phyloP scores from a whole-genome alignment of 2,329 filamentous ascomycete genomes.

The Penicillium occitanis region DNA sequence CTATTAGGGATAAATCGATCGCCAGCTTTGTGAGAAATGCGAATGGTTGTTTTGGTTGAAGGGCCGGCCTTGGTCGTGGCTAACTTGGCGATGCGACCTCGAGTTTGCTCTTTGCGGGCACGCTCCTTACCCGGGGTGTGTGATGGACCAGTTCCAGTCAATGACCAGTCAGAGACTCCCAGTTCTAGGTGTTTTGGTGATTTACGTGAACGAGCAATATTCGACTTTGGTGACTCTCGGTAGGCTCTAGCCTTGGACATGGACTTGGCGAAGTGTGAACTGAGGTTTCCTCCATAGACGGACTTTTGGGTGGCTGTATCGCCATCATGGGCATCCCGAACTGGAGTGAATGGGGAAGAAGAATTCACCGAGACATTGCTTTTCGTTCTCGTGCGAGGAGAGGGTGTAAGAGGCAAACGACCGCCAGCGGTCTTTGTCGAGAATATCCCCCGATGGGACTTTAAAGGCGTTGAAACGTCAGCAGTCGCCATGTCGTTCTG shows the following conservation, averaged over 20 bases:
- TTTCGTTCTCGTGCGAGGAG: slow-evolving; percentile 66
- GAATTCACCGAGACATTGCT: slow-evolving; percentile 55
- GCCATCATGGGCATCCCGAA: slow-evolving; percentile 57
- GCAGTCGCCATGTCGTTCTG: slow-evolving; percentile 70
- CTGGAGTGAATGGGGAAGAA: slow-evolving; percentile 72
- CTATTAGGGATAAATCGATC: slow-evolving; percentile 98
- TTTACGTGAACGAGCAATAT: slow-evolving; percentile 68
- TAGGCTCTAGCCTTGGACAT: slow-evolving; percentile 54
- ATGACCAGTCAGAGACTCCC: slow-evolving; percentile 86
- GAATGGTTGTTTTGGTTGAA: slow-evolving; percentile 70
- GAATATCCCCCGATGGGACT: slow-evolving; percentile 92
- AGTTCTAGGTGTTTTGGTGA: slow-evolving; percentile 87
- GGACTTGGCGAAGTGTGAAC: slow-evolving; percentile 73
- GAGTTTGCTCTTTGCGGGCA: slow-evolving; percentile 53
- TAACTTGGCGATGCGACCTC: slow-evolving; percentile 58
- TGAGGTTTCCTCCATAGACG: slow-evolving; percentile 75
- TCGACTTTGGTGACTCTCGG: slow-evolving; percentile 92
- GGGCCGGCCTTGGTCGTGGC: slow-evolving; percentile 2
- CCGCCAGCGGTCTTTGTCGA: slow-evolving; percentile 89
- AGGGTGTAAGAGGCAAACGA: slow-evolving; percentile 91
- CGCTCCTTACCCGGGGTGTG: slow-evolving; percentile 63
- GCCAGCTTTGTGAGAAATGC: slow-evolving; percentile 65
- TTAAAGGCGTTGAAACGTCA: slow-evolving; percentile 84
- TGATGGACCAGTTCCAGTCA: slow-evolving; percentile 74
- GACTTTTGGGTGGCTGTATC: slow-evolving; percentile 63